Percentiles rank a stretch among this genome's conserved stretches.
These are phyloP conservation scores for Arthrocladium fulminans DNA, from an alignment of 2,329 filamentous ascomycete genomes.

Conservation along the genomic window DNA sequence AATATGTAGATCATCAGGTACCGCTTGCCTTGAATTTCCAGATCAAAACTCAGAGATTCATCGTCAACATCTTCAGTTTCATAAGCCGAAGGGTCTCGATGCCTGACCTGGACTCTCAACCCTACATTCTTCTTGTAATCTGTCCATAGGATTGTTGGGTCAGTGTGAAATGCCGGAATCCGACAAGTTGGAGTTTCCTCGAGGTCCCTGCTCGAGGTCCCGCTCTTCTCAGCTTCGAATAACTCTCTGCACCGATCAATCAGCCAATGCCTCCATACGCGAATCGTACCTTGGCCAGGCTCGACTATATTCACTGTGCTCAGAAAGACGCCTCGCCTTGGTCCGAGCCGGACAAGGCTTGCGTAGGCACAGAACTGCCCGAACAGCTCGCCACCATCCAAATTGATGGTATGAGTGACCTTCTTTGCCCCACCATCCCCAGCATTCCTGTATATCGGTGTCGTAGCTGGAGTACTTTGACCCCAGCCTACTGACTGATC, in stretches of 20 bases:
- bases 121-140: conserved; percentile 56
- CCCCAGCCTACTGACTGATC: conserved; percentile 25
- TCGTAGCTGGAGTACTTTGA: conserved; percentile 18
- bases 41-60: conserved; percentile 57
- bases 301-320: conserved; percentile 59
- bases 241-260: conserved; percentile 31
- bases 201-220: conserved; percentile 8
- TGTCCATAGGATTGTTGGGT: conserved; percentile 55
- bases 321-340: conserved; percentile 52
- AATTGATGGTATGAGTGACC: conserved; percentile 51
- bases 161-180: conserved; percentile 17
- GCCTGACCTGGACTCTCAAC: conserved; percentile 55
- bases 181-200: conserved; percentile 18
- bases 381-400: conserved; percentile 65
- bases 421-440: conserved; percentile 28
- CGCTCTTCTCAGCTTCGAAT: conserved; percentile 18
- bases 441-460: conserved; percentile 18
- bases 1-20: background rate
- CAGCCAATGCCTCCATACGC: conserved; percentile 67
- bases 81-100: conserved; percentile 34
- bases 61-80: conserved; percentile 41
- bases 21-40: conserved; percentile 61
- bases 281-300: conserved; percentile 46
- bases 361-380: conserved; percentile 62
- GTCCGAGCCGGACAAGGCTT: conserved; percentile 59